Conservation (phyloP, 2,329 filamentous ascomycete genomes). For the Cladosporium velox region DNA sequence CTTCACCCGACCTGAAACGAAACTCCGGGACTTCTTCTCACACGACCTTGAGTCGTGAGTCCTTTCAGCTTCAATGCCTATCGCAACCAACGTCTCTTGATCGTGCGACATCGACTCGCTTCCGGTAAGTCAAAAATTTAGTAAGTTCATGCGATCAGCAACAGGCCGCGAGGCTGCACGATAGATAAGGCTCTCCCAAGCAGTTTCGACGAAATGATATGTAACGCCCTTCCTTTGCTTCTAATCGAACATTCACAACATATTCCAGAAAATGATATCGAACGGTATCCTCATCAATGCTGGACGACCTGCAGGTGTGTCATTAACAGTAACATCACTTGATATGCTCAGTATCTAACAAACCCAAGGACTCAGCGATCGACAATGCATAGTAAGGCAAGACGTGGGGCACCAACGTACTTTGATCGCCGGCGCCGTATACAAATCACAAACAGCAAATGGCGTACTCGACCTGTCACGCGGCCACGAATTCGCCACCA, state of each 20-base stretch:
- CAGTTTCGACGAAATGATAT: background rate
- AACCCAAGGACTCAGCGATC: slow-evolving; percentile 43
- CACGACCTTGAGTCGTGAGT: background rate
- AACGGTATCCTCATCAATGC: background rate
- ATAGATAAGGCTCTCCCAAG: background rate
- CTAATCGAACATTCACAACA: background rate
- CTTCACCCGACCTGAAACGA: no score
- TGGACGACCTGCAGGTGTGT: background rate
- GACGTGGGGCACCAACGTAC: slow-evolving; percentile 45
- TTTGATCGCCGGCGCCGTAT: slow-evolving; percentile 42
- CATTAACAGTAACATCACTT: background rate
- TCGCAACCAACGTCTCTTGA: background rate
- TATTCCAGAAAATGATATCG: background rate
- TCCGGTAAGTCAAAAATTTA: background rate
- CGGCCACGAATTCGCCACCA: slow-evolving; percentile 10
- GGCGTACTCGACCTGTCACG: slow-evolving; percentile 24
- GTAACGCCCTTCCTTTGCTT: background rate
- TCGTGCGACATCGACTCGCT: background rate
- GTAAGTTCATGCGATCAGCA: background rate
- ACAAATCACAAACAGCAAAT: slow-evolving; percentile 29
- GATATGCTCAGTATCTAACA: background rate
- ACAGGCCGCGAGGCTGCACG: background rate
- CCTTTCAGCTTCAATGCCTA: background rate
- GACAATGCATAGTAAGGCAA: slow-evolving; percentile 45
- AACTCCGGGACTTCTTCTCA: no score